Evolutionary conservation across 2,329 filamentous ascomycete genomes (phyloP).

Genomic region (Stagonosporopsis tanaceti): DNA sequence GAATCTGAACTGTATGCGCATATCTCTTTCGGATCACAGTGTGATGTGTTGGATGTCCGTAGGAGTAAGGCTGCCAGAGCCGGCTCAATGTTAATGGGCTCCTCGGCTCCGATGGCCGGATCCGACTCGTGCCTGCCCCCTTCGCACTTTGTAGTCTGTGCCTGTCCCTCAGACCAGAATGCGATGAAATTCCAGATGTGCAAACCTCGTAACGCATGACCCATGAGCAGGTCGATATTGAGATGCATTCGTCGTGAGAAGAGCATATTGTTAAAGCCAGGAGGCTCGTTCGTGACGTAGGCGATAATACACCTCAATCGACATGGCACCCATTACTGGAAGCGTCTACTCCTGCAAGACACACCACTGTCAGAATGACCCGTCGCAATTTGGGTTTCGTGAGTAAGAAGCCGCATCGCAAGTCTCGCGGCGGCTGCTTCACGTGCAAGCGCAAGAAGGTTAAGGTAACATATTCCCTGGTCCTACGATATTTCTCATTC

Average conservation of each 20-base stretch:
- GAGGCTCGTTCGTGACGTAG: conserved; percentile 5
- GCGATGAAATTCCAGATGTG: background rate
- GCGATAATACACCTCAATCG: background rate
- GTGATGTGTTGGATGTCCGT: background rate
- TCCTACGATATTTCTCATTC: background rate
- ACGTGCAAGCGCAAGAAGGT: conserved; percentile 48
- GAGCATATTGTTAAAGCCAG: background rate
- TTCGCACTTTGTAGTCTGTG: background rate
- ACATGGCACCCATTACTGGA: background rate
- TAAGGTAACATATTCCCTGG: conserved; percentile 30
- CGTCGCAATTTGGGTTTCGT: conserved; percentile 41
- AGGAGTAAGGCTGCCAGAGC: conserved; percentile 5
- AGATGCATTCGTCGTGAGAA: no score
- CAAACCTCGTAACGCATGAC: background rate
- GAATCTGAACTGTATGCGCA: background rate
- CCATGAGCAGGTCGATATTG: background rate
- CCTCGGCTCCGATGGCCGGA: conserved; percentile 14
- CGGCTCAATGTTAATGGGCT: background rate
- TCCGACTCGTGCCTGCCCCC: background rate
- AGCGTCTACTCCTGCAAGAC: background rate
- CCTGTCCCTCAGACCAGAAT: background rate
- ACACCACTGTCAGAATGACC: conserved; percentile 22
- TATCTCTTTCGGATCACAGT: background rate
- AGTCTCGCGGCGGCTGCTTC: conserved; percentile 42
- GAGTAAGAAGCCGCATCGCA: conserved; percentile 44